phyloP scores from a whole-genome alignment of 2,329 filamentous ascomycete genomes.

The Claviceps sp. region DNA sequence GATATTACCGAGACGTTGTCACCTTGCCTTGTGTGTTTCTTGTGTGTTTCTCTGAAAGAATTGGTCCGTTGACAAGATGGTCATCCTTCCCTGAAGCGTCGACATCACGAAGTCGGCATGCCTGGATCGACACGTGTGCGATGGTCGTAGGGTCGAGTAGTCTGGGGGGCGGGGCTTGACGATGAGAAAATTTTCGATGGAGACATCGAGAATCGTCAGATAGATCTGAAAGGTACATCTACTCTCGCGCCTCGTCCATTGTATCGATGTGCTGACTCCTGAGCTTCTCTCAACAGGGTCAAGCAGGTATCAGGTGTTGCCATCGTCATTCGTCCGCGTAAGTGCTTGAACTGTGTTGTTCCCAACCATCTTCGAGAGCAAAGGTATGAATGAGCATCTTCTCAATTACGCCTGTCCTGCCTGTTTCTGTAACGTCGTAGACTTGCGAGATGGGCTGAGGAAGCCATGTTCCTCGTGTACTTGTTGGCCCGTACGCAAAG shows the following conservation, averaged over 20 bases:
- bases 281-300: constrained; percentile 14
- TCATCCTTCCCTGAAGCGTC: neutral
- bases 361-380: constrained; percentile 21
- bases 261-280: constrained; percentile 8
- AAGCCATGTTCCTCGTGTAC: constrained; percentile 25
- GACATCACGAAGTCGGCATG: neutral
- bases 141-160: constrained; percentile 18
- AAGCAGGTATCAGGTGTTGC: constrained; percentile 22
- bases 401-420: constrained; percentile 21
- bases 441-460: constrained; percentile 25
- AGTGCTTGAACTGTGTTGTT: constrained; percentile 12
- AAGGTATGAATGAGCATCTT: constrained; percentile 9
- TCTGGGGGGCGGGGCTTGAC: constrained; percentile 19
- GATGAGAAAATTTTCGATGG: constrained; percentile 18
- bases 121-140: no score
- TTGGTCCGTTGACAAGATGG: constrained; percentile 5
- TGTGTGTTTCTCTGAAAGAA: constrained; percentile 14
- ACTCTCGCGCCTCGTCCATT: constrained; percentile 18
- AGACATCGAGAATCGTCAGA: constrained; percentile 19
- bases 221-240: constrained; percentile 21
- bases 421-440: constrained; percentile 26
- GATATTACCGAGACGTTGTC: constrained; percentile 18
- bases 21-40: constrained; percentile 12
- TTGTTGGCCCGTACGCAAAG: constrained; percentile 31
- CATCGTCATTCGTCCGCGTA: constrained; percentile 19